A percentile compares a stretch with the other conserved stretches of the same genome.
These are phyloP conservation scores for Truncatella angustata DNA, from an alignment of 2,329 filamentous ascomycete species.

Conservation along the genomic window DNA sequence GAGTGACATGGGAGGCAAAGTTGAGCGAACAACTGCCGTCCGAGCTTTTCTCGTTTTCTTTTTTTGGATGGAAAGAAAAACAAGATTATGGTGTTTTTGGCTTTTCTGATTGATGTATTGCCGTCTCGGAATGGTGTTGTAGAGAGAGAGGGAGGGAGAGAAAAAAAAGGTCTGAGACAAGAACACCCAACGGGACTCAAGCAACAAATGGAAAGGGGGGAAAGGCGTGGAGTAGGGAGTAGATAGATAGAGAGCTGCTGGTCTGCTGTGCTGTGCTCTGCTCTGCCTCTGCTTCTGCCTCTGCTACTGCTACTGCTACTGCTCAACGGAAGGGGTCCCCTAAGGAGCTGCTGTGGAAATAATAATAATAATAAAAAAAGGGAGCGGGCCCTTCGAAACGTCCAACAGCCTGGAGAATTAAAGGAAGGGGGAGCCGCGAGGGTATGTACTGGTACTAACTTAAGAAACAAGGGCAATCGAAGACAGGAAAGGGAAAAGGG, in stretches of 20 bases:
- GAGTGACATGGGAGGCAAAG: conserved; percentile 12
- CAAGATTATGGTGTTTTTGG: neutral
- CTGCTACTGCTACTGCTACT: too few species aligned
- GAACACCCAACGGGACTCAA: neutral
- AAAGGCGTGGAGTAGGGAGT: conserved; percentile 2
- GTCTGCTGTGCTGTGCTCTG: too few species aligned
- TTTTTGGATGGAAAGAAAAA: conserved; percentile 4
- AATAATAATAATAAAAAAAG: too few species aligned
- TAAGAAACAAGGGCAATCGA: conserved; percentile 7
- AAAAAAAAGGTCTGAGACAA: conserved; percentile 1
- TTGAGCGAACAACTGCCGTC: neutral
- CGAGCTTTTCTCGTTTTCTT: conserved; percentile 1
- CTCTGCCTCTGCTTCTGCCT: too few species aligned
- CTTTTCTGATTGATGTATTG: neutral
- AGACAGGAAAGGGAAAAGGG: conserved; percentile 8
- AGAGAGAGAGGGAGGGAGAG: neutral
- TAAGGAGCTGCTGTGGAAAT: conserved; percentile 9
- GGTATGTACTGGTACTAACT: conserved; percentile 9
- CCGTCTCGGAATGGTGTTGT: neutral
- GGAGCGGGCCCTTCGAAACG: conserved; percentile 4
- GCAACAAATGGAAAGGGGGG: conserved; percentile 3
- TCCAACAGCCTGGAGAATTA: conserved; percentile 3
- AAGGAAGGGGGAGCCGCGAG: conserved; percentile 7
- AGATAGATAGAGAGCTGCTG: too few species aligned
- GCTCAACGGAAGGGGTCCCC: too few species aligned